Evolutionary conservation across 2,329 filamentous ascomycete species (phyloP).

Genomic region (Colletotrichum echinochloae): DNA sequence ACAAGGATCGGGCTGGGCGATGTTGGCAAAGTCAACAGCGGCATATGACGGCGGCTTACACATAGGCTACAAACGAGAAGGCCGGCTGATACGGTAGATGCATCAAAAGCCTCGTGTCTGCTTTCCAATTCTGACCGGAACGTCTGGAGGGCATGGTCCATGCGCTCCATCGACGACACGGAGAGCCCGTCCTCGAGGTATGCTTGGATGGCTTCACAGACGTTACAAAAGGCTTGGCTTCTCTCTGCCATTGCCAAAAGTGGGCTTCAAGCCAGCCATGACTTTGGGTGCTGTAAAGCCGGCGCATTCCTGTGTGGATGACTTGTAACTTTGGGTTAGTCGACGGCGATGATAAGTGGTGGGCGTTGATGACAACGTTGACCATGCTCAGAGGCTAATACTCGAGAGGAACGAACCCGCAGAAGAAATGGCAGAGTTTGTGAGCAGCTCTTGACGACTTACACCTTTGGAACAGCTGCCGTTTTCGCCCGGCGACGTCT

Average conservation of each 20-base stretch:
- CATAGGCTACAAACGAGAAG: constrained; percentile 36
- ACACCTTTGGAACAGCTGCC: constrained; percentile 33
- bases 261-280: constrained; percentile 33
- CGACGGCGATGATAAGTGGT: neutral
- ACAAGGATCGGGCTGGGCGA: too few relatives aligned
- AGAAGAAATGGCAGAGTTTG: neutral
- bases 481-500: constrained; percentile 17
- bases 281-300: constrained; percentile 35
- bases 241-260: constrained; percentile 29
- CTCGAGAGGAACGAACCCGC: neutral
- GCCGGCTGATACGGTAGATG: constrained; percentile 35
- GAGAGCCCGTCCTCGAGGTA: constrained; percentile 39
- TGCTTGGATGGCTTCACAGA: constrained; percentile 36
- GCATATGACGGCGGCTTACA: constrained; percentile 6
- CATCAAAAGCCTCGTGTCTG: constrained; percentile 26
- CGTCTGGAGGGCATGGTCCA: constrained; percentile 37
- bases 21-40: neutral
- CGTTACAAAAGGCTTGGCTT: constrained; percentile 31
- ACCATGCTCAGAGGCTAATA: too few relatives aligned
- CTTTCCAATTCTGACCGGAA: constrained; percentile 39
- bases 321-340: constrained; percentile 23
- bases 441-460: neutral
- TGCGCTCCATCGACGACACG: constrained; percentile 34
- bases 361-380: neutral
- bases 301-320: constrained; percentile 27